Base-by-base conservation (phyloP, 2,329 filamentous ascomycete genomes). In the Nemania sp. region DNA sequence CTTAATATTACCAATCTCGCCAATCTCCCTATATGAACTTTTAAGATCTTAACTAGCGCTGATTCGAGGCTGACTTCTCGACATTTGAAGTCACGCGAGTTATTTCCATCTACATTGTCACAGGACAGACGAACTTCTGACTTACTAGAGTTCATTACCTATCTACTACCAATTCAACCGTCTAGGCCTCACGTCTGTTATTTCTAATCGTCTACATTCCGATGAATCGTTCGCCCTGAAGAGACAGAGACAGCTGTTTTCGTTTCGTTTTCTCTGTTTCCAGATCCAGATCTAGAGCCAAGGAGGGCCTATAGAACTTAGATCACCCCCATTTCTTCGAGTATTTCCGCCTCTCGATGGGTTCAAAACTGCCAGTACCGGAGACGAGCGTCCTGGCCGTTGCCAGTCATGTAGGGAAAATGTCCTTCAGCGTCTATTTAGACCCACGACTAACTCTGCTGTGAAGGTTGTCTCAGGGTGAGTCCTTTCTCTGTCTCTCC, bases 321-420 rank as follows among this genome's bases (percentile, higher is more conserved):
- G 40, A 17, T 15, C n/a, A 29, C 25, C 25, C 7, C 25, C 4
- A 29, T 7, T 29, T 46, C 17, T 46, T n/a, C 39, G 17, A 46
- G 17, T 11, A 29, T 13, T 40, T 13, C 20, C 39, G 5, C 20
- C 46, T 57, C 58, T 49, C 59, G 46, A 80, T 80, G 78, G 71
- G 70, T 53, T 62, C 74, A 57, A 76, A 78, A 59, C 72, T 74
- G 17, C 80, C 76, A 37, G 76, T 87, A 40, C 83, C 83, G 37
- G 83, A 86, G 69, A 87, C 85, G 57, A 80, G 80, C 68, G 92
- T 97, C 64, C 83, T 97, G 73, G 92, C 93, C 60, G 86, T 97
- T 69, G 92, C 93, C 74, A 97, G 93, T 78, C 93, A 97, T 93
- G 93, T 97, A 74, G 70, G 72, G 58, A 59, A 62, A 53, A 54